phyloP scores from a whole-genome alignment of 164 flowering plant genomes.

The Platanus orientalis region DNA sequence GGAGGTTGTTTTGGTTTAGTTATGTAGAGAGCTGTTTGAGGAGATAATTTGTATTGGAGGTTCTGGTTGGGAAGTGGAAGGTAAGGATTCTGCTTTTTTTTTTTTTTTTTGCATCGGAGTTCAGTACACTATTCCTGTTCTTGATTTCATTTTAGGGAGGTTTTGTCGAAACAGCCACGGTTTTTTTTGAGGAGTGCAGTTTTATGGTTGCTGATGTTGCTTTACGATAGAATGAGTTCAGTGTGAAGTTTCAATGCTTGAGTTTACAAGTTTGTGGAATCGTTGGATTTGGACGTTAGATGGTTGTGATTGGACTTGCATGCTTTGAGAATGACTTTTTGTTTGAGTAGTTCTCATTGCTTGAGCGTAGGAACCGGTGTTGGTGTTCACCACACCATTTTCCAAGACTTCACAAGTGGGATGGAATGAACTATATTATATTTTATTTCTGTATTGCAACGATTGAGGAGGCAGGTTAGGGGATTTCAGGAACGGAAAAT shows the following conservation, averaged over 20 bases:
- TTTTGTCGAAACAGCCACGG: no score
- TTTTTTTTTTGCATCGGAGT: background rate
- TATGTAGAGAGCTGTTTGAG: background rate
- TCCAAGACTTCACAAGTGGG: background rate
- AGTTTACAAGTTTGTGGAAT: background rate
- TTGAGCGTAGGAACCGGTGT: background rate
- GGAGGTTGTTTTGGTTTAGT: no score
- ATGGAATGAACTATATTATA: background rate
- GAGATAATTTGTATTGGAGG: background rate
- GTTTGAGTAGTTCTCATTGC: background rate
- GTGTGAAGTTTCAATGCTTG: constrained; percentile 12
- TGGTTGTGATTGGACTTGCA: background rate
- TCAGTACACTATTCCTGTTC: background rate
- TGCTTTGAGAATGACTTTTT: background rate
- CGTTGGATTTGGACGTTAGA: background rate
- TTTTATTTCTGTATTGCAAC: background rate
- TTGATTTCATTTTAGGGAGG: no score
- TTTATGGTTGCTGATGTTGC: background rate
- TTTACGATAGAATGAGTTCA: no score
- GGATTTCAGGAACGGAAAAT: constrained; percentile 1
- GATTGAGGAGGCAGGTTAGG: constrained; percentile 18
- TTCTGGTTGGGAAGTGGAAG: background rate
- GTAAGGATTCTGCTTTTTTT: background rate
- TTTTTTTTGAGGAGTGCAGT: no score
- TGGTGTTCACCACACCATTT: background rate